These are phyloP conservation scores for Populus tremula DNA, from an alignment of 345 rosid species.

Conservation along the genomic window DNA sequence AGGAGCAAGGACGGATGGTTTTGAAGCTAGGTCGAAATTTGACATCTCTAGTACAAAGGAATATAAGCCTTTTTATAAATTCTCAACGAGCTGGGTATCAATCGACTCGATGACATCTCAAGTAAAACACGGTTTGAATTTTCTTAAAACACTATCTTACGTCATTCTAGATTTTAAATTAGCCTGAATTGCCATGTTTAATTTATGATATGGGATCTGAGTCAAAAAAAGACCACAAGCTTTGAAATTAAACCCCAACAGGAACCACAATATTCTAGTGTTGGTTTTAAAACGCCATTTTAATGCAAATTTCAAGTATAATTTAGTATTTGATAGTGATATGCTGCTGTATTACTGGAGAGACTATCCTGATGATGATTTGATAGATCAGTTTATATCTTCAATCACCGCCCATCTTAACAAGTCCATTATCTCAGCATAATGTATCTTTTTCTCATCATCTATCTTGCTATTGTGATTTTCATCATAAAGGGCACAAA, in stretches of 20 bases:
- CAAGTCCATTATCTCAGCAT: not conserved
- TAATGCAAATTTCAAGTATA: not conserved
- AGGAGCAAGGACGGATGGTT: slow-evolving; percentile 42
- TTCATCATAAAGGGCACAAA: not conserved
- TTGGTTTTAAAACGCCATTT: not conserved
- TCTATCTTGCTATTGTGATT: not conserved
- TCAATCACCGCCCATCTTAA: not conserved
- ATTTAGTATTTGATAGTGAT: not conserved
- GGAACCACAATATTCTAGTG: no score
- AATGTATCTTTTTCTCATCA: not conserved
- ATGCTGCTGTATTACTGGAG: not conserved
- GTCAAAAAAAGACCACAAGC: no score
- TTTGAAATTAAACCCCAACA: no score
- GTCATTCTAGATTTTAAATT: no score
- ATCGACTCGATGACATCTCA: no score
- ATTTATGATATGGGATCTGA: no score
- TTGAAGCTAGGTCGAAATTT: slow-evolving; percentile 20
- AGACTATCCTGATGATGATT: not conserved
- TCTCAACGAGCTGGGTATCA: no score
- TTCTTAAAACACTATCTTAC: no score
- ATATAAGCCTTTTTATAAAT: no score
- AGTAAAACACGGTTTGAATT: no score
- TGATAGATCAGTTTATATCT: not conserved
- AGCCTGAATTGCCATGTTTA: no score
- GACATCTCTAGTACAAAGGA: not conserved